phyloP scores from a whole-genome alignment of 352 stramenopile species.

The Globisporangium emineosum region DNA sequence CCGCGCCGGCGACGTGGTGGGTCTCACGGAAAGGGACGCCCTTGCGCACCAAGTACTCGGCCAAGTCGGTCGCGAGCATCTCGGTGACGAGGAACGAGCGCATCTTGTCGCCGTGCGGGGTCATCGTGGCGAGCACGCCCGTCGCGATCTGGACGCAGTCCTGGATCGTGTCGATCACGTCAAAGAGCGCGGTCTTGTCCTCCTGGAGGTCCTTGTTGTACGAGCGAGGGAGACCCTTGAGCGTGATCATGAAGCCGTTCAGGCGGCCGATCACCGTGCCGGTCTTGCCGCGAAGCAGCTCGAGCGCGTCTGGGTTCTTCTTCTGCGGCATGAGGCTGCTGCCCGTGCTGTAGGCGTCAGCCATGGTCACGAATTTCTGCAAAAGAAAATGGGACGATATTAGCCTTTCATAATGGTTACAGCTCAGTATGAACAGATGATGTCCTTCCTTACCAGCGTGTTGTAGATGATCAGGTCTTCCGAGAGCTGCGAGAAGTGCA shows the following conservation, averaged over 20 bases:
- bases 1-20: slow-evolving; percentile 97
- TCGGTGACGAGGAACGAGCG: slow-evolving; percentile 95
- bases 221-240: slow-evolving; percentile 95
- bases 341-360: slow-evolving; percentile 97
- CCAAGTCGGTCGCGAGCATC: slow-evolving; percentile 99
- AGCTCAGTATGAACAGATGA: neutral
- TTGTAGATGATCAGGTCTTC: slow-evolving; percentile 99
- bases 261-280: slow-evolving; percentile 94
- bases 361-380: slow-evolving; percentile 93
- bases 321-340: slow-evolving; percentile 99
- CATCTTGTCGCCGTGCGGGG: slow-evolving; percentile 93
- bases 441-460: slow-evolving; percentile 50
- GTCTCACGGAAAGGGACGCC: slow-evolving; percentile 99
- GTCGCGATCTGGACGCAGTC: slow-evolving; percentile 97
- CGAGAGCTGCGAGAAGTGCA: slow-evolving; percentile 96
- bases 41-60: slow-evolving; percentile 98
- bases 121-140: slow-evolving; percentile 96
- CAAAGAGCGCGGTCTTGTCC: slow-evolving; percentile 98
- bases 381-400: neutral
- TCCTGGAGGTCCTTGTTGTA: slow-evolving; percentile 99
- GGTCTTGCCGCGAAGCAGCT: slow-evolving; percentile 97
- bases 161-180: slow-evolving; percentile 96
- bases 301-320: slow-evolving; percentile 99
- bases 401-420: neutral
- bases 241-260: slow-evolving; percentile 94